Evolutionary conservation across 495 filamentous ascomycete genomes (phyloP).

Genomic region (Tuber magnatum): DNA sequence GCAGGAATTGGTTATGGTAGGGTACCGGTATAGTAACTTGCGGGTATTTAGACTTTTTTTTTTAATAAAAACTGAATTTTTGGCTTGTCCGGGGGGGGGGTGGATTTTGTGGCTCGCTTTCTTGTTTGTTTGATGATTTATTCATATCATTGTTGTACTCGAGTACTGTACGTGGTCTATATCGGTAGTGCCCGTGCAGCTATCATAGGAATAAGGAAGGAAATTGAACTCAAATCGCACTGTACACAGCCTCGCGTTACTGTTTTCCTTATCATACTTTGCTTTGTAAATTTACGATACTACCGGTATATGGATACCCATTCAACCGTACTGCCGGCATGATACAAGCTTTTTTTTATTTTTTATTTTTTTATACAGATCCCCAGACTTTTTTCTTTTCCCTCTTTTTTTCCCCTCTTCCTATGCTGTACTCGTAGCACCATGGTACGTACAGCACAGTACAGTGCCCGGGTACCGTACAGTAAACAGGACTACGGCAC

Average conservation of each 20-base stretch:
- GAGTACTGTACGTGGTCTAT: not conserved
- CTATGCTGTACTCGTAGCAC: not conserved
- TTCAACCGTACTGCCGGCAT: too few species aligned
- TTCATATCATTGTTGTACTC: not conserved
- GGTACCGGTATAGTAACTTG: not conserved
- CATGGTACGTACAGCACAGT: not conserved
- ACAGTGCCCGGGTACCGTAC: too few species aligned
- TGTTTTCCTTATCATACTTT: not conserved
- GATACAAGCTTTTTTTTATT: too few species aligned
- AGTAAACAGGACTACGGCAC: too few species aligned
- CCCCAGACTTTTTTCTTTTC: not conserved
- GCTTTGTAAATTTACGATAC: too few species aligned
- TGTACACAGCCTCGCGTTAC: not conserved
- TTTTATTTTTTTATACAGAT: too few species aligned
- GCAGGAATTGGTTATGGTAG: too few species aligned
- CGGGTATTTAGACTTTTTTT: not conserved
- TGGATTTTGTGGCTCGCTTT: not conserved
- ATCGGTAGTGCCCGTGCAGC: not conserved
- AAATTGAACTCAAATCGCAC: not conserved
- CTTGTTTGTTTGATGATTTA: not conserved
- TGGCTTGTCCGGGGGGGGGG: not conserved
- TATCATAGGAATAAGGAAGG: not conserved
- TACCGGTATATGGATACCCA: not conserved
- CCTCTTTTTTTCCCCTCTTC: not conserved
- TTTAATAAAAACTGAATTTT: not conserved